Percentiles rank a stretch among this genome's conserved stretches.
phyloP scores from a whole-genome alignment of 192 early-diverging fungal species.

The Powellomyces hirtus region DNA sequence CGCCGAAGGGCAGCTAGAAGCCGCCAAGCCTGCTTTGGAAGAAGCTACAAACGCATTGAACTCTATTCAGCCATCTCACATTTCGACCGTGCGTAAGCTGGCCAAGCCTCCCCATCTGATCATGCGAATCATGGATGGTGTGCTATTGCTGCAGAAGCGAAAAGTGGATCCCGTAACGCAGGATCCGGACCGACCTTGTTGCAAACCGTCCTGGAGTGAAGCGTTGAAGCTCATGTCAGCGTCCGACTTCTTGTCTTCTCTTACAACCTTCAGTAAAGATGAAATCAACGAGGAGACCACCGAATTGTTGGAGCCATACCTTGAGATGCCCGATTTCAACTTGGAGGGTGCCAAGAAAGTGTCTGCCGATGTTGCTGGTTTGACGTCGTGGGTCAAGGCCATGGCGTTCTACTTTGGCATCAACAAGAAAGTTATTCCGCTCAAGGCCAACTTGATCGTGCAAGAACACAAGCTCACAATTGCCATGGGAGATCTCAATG shows the following conservation, averaged over 20 bases:
- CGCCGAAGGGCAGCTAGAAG: constrained; percentile 60
- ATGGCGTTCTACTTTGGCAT: constrained; percentile 62
- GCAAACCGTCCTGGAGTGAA: constrained; percentile 61
- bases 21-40: constrained; percentile 62
- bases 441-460: constrained; percentile 66
- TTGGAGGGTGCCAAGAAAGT: constrained; percentile 70
- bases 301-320: constrained; percentile 55
- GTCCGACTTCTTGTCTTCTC: constrained; percentile 56
- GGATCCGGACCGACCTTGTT: constrained; percentile 61
- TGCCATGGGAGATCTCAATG: constrained; percentile 58
- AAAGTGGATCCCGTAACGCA: constrained; percentile 51
- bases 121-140: constrained; percentile 70
- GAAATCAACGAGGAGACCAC: constrained; percentile 68
- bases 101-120: constrained; percentile 66
- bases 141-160: constrained; percentile 56
- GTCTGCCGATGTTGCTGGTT: constrained; percentile 64
- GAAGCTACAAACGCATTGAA: constrained; percentile 60
- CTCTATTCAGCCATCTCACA: constrained; percentile 65
- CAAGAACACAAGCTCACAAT: constrained; percentile 57
- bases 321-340: constrained; percentile 68
- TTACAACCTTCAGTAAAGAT: constrained; percentile 60
- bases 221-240: constrained; percentile 61
- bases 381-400: constrained; percentile 60
- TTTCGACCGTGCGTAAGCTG: constrained; percentile 62
- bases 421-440: constrained; percentile 66